A percentile compares a stretch with the other conserved stretches of the same genome.
Evolutionary conservation across 768 basidiomycete genomes (phyloP).

Genomic region (Russula sp.): DNA sequence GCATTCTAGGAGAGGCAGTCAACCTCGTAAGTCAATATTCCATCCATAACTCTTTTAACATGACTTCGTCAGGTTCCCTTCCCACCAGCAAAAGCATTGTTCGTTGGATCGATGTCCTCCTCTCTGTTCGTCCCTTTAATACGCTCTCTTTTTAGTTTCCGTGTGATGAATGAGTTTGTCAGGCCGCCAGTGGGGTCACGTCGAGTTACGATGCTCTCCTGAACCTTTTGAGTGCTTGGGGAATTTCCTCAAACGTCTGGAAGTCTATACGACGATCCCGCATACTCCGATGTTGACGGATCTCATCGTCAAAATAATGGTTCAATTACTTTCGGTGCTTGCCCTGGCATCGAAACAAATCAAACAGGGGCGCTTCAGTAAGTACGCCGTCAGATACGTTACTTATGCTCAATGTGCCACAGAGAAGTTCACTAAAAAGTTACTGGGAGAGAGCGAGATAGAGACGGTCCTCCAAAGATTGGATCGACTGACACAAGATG

Average conservation of each 20-base stretch:
- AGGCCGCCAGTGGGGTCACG: conserved; percentile 9
- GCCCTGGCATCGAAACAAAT: conserved; percentile 15
- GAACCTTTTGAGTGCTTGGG: conserved; percentile 5
- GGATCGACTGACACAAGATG: conserved; percentile 11
- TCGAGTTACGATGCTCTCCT: conserved; percentile 8
- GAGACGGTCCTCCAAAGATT: not conserved
- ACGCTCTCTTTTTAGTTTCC: too few species aligned
- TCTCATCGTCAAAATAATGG: conserved; percentile 6
- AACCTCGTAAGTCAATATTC: too few species aligned
- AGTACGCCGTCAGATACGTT: not conserved
- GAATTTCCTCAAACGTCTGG: conserved; percentile 12
- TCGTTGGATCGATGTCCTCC: too few species aligned
- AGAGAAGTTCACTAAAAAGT: conserved; percentile 16
- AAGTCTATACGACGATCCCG: not conserved
- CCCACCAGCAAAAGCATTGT: too few species aligned
- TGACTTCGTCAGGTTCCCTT: too few species aligned
- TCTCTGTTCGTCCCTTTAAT: too few species aligned
- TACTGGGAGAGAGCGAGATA: conserved; percentile 9
- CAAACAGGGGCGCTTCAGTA: conserved; percentile 10
- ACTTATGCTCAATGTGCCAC: not conserved
- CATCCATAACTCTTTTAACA: too few species aligned
- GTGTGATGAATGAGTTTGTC: not conserved
- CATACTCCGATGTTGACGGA: not conserved
- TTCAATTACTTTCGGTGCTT: conserved; percentile 9
- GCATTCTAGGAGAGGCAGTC: too few species aligned